Evolutionary conservation across 2,329 filamentous ascomycete genomes (phyloP).

Genomic region (Aspergillus sp.): DNA sequence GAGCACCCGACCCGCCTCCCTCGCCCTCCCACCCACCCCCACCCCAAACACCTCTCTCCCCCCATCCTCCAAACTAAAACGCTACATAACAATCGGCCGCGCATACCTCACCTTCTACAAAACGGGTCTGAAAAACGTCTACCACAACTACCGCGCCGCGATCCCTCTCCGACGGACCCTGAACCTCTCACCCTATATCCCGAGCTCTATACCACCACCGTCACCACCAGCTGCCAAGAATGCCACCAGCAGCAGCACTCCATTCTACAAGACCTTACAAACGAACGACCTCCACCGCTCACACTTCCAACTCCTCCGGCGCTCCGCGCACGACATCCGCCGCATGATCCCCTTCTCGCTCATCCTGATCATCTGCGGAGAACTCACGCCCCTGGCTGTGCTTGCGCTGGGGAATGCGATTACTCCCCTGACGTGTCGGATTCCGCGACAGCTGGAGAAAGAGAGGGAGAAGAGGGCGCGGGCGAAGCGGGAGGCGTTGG

Average conservation of each 20-base stretch:
- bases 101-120: conserved; percentile 88
- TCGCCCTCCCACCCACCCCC: conserved; percentile 63
- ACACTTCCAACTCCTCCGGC: conserved; percentile 69
- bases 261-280: conserved; percentile 18
- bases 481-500: conserved; percentile 32
- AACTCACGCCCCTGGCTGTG: conserved; percentile 81
- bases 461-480: conserved; percentile 57
- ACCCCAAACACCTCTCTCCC: conserved; percentile 39
- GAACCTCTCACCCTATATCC: conserved; percentile 37
- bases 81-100: conserved; percentile 60
- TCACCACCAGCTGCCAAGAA: neutral
- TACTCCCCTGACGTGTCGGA: conserved; percentile 79
- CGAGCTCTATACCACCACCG: conserved; percentile 29
- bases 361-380: conserved; percentile 75
- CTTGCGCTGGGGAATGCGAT: conserved; percentile 66
- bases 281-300: conserved; percentile 45
- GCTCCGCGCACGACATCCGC: conserved; percentile 71
- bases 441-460: conserved; percentile 71
- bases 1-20: conserved; percentile 70
- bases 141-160: conserved; percentile 59
- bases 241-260: neutral
- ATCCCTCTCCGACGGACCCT: conserved; percentile 35
- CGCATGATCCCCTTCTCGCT: conserved; percentile 77
- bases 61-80: conserved; percentile 38
- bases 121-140: conserved; percentile 73